Evolutionary conservation across 192 early-diverging fungal species (phyloP), one percentile per base, ranked within the genome.

Genomic region (Diversispora eburnea): DNA sequence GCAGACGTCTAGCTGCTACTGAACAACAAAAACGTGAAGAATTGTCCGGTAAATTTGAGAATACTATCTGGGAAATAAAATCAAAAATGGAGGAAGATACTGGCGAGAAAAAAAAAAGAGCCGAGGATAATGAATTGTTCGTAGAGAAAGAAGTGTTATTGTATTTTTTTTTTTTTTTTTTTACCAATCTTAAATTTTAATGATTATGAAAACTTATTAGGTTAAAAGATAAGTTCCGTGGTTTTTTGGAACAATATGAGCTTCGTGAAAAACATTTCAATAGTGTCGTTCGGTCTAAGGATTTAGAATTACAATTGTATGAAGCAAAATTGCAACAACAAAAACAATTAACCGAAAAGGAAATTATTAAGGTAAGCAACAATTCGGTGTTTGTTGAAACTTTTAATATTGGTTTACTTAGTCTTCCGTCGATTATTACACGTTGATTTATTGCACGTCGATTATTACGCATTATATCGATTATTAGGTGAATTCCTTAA

Each of bases 191-290:
- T 1, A n/a, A 33, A 4, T 57, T 72, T 3, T 3, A 3, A 39
- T 12, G 33, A 48, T 9, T 13, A 61, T 22, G 6, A 17, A 17
- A 47, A 65, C n/a, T 65, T 55, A 62, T 61, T 73, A 81, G 85
- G 56, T 64, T 88, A 56, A 88, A 88, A 67, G 85, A 89, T 51
- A 85, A 85, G 19, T 80, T 90, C 22, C 82, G 83, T 41, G 79
- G 81, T 49, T 87, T 90, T 69, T 77, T 86, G 25, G 79, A 85
- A 55, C 88, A 90, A 76, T 89, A 88, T 63, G 83, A 79, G 9
- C 71, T 86, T 5, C 86, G 86, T 10, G 88, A 90, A 56, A 84
- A 85, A 67, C 88, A 89, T 62, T 90, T 87, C 78, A 80, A 86
- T 41, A 84, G 85, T 25, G 79, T 83, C 1, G 73, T 88, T 49